Base-by-base conservation (phyloP, 2,329 filamentous ascomycete species). In the Leptographium galeiforme region DNA sequence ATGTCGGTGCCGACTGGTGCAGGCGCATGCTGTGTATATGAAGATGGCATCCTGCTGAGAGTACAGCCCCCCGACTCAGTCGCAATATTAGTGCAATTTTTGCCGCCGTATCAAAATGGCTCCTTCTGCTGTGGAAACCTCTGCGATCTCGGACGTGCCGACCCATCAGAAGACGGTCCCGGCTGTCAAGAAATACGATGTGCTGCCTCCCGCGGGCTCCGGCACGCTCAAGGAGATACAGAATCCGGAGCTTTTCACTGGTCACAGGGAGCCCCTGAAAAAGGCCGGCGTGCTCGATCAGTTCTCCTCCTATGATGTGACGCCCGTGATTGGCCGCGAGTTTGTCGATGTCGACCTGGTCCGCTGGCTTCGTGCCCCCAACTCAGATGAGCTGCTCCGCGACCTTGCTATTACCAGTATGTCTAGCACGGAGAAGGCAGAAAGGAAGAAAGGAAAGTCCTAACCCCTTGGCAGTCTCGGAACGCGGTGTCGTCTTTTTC, bases 351-450 rank as follows among this genome's bases (percentile, higher is more conserved):
- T 74, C 33, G 73, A 79, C 51, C 67, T 81, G 0, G 70, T 71
- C 1, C 74, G 82, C 34, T 71, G 74, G 49, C 67, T 83, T n/a
- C 69, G 76, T 13, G 73, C 74, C 2, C 65, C 72, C 0, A 75
- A 82, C 54, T 64, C 74, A 0, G 78, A 84, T 46, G 72, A 76
- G 34, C 63, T 80, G 3, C 65, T 84, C 19, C 72, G 75, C 1
- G 81, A 84, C 58, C 68, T 85, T 1, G 81, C 77, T 16, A 77
- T 83, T 52, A 81, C 76, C 0, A 74, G 78, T 80, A 65, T 54
- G 66, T 57, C 4, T 8, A 41, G 40, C 16, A 2, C 14, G 4
- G 40, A 18, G 40, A n/a, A 41, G 11, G 10, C 40, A 41, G 10
- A 25, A 25, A 25, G 25, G 5, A 41, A 7, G 40, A 41, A 3